A percentile compares a stretch with the other conserved stretches of the same genome.
Evolutionary conservation across 257 asterid species (phyloP).

Genomic region (Haberlea rhodopensis): DNA sequence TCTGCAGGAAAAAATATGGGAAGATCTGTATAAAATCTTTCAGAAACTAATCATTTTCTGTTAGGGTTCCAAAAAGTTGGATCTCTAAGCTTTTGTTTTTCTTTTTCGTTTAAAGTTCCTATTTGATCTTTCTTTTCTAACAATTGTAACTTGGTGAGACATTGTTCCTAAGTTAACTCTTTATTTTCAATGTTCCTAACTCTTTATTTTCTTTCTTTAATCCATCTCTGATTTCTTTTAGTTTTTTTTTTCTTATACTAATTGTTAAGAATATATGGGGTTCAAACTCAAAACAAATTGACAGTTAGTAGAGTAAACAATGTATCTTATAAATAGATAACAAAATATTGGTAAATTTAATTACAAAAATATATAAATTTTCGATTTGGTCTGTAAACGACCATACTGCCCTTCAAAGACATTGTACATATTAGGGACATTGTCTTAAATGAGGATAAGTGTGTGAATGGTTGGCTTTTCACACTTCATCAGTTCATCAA

Average conservation of each 20-base stretch:
- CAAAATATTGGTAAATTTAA: too few species aligned
- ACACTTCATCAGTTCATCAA: not conserved
- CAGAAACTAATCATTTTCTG: slow-evolving; percentile 30
- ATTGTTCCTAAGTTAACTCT: slow-evolving; percentile 14
- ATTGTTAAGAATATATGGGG: too few species aligned
- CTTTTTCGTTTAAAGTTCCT: not conserved
- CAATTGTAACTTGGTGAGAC: slow-evolving; percentile 33
- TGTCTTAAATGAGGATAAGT: not conserved
- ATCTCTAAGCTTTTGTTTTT: slow-evolving; percentile 20
- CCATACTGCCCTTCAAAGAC: not conserved
- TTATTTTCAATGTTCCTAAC: too few species aligned
- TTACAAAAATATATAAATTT: too few species aligned
- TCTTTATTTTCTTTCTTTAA: slow-evolving; percentile 3
- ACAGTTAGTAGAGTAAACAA: too few species aligned
- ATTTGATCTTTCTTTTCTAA: slow-evolving; percentile 2
- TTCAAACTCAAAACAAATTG: too few species aligned
- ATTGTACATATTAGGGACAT: not conserved
- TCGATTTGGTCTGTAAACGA: not conserved
- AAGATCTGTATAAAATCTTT: slow-evolving; percentile 21
- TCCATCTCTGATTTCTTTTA: not conserved
- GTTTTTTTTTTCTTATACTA: too few species aligned
- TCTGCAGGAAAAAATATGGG: slow-evolving; percentile 5
- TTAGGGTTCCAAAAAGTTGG: slow-evolving; percentile 62
- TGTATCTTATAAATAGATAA: too few species aligned
- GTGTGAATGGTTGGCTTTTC: not conserved